Evolutionary conservation across 495 filamentous ascomycete species (phyloP), one percentile per base, ranked within the genome.

Genomic region (Lepraria neglecta): DNA sequence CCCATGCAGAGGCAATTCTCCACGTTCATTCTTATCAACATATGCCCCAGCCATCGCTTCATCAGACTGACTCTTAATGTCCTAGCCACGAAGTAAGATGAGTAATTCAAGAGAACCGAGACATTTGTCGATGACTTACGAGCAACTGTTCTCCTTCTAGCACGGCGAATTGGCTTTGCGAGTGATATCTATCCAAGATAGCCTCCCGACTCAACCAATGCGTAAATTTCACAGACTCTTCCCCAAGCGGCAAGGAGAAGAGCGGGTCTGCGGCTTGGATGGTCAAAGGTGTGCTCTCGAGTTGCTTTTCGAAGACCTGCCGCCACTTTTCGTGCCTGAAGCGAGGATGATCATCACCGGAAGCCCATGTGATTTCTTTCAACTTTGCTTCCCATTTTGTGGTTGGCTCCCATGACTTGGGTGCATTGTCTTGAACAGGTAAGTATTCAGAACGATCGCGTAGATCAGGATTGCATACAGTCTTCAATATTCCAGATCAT

Each of bases 401-500:
- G 3, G 69, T 72, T 4, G 76, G 67, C 14, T 65, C 46, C 73
- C 79, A 81, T 2, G 60, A 64, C 47, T 69, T 66, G 6, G 78
- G 74, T 51, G 80, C 78, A 62, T 85, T 86, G 61, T 82, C 77
- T 79, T 28, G 6, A 47, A 24, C 6, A 6, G 19, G 24, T 60
- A 40, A 53, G 24, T 24, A 58, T 15, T 51, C 33, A 63, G 24
- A 69, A 59, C 60, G 24, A n/a, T 14, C 0, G 3, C 35, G 35
- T 24, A 14, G 15, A 38, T 19, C 5, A 30, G 1, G 24, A 52
- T 50, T 31, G 68, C 76, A 63, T 60, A 84, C 82, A 87, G 59
- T 86, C 84, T 69, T 87, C 84, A 51, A 83, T 70, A 53, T 87
- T 86, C 65, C 85, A 88, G 19, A 88, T 82, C 70, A 85, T 74